Conservation (phyloP, 2,329 filamentous ascomycete species). For the Clarireedia sp. region DNA sequence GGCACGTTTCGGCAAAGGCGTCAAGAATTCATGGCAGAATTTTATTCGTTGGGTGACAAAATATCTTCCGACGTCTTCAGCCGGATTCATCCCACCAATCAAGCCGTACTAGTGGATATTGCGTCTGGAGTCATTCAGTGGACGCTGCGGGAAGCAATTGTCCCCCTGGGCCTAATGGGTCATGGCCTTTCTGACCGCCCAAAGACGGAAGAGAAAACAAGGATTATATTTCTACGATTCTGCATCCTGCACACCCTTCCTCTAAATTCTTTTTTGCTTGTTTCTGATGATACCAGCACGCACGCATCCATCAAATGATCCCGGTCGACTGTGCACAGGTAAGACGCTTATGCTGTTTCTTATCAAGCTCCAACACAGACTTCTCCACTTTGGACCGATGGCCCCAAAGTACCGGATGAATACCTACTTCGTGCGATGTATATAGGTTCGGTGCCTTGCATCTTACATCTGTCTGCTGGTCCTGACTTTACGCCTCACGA, state of each 20-base stretch:
- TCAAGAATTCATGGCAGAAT: slow-evolving; percentile 7
- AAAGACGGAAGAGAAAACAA: slow-evolving; percentile 2
- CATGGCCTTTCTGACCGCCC: neutral
- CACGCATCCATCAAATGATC: slow-evolving; percentile 6
- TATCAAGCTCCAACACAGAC: slow-evolving; percentile 5
- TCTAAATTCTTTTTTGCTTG: neutral
- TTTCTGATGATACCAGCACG: slow-evolving; percentile 6
- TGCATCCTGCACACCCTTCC: neutral
- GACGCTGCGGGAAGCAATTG: neutral
- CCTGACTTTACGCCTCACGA: slow-evolving; percentile 2
- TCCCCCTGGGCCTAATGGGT: neutral
- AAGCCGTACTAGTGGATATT: neutral
- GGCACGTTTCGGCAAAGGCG: slow-evolving; percentile 12
- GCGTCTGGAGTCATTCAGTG: neutral
- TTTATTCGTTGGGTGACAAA: slow-evolving; percentile 2
- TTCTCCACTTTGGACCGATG: neutral
- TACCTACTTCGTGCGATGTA: neutral
- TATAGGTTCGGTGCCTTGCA: slow-evolving; percentile 8
- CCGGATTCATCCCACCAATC: slow-evolving; percentile 3
- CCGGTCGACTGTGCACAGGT: neutral
- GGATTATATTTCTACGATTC: slow-evolving; percentile 1
- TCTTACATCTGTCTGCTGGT: neutral
- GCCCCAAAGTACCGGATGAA: neutral
- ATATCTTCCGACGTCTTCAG: slow-evolving; percentile 4
- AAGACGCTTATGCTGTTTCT: slow-evolving; percentile 6